These are phyloP conservation scores for Coprinellus aureogranulatus DNA, from an alignment of 768 basidiomycete genomes.

Conservation along the genomic window DNA sequence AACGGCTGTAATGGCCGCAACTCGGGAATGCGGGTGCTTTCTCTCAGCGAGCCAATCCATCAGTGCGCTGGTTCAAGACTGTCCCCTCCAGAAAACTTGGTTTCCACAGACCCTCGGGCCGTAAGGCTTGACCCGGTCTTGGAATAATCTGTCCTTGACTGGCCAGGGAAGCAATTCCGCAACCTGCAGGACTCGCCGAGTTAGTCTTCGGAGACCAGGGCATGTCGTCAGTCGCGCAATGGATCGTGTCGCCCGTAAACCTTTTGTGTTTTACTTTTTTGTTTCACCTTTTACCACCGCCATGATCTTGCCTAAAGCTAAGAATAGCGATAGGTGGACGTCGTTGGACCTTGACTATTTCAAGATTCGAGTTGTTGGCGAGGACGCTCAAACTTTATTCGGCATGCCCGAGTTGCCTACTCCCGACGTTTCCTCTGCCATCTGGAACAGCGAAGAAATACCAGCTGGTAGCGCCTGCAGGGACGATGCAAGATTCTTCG, in stretches of 20 bases:
- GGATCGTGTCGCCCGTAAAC: slow-evolving; percentile 75
- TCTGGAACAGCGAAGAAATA: too few relatives aligned
- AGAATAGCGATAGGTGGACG: neutral
- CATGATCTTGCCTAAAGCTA: neutral
- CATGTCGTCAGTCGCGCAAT: slow-evolving; percentile 82
- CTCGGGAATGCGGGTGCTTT: slow-evolving; percentile 75
- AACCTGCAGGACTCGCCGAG: slow-evolving; percentile 83
- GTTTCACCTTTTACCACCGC: slow-evolving; percentile 7
- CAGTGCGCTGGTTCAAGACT: slow-evolving; percentile 91
- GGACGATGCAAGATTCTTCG: too few relatives aligned
- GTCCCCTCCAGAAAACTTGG: slow-evolving; percentile 96
- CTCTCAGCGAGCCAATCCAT: slow-evolving; percentile 56
- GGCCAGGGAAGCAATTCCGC: slow-evolving; percentile 94
- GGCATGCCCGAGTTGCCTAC: too few relatives aligned
- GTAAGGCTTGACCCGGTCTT: slow-evolving; percentile 63
- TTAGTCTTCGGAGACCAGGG: slow-evolving; percentile 91
- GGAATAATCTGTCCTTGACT: slow-evolving; percentile 84
- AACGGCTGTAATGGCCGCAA: slow-evolving; percentile 84
- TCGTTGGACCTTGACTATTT: neutral
- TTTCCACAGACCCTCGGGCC: slow-evolving; percentile 64
- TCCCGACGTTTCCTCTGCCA: too few relatives aligned
- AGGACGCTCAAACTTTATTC: too few relatives aligned
- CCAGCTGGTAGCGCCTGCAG: too few relatives aligned
- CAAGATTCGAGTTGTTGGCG: neutral
- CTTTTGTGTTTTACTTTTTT: slow-evolving; percentile 47